phyloP scores from a whole-genome alignment of 345 rosid species.

The Melaleuca alternifolia region DNA sequence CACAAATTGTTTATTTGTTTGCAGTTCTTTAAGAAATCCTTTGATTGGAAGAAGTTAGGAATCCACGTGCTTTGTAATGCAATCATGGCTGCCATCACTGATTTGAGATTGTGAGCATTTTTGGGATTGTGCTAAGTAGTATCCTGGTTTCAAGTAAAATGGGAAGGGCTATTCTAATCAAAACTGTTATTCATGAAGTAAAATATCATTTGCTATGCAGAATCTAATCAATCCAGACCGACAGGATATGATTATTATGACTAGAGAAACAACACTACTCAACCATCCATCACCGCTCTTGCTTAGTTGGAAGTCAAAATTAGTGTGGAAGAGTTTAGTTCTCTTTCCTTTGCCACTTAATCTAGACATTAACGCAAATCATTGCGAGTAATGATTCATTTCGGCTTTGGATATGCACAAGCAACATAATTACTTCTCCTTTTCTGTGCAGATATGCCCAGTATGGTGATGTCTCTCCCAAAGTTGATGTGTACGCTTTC shows the following conservation, averaged over 20 bases:
- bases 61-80: not conserved
- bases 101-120: not conserved
- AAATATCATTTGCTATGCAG: not conserved
- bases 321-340: not conserved
- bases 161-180: not conserved
- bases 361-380: not conserved
- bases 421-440: not conserved
- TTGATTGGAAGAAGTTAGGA: not conserved
- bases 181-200: not conserved
- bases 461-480: constrained; percentile 84
- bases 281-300: not conserved
- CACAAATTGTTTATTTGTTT: not conserved
- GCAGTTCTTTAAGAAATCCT: not conserved
- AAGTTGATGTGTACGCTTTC: constrained; percentile 88
- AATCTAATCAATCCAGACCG: not conserved
- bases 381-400: not conserved
- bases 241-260: not conserved
- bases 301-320: not conserved
- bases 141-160: not conserved
- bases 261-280: not conserved
- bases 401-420: not conserved
- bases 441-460: constrained; percentile 58
- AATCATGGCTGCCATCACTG: not conserved
- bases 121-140: not conserved
- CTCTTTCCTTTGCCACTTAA: not conserved